Percentiles rank a stretch among this genome's conserved stretches.
phyloP scores from a whole-genome alignment of 257 asterid species.

The Echites panduratus region DNA sequence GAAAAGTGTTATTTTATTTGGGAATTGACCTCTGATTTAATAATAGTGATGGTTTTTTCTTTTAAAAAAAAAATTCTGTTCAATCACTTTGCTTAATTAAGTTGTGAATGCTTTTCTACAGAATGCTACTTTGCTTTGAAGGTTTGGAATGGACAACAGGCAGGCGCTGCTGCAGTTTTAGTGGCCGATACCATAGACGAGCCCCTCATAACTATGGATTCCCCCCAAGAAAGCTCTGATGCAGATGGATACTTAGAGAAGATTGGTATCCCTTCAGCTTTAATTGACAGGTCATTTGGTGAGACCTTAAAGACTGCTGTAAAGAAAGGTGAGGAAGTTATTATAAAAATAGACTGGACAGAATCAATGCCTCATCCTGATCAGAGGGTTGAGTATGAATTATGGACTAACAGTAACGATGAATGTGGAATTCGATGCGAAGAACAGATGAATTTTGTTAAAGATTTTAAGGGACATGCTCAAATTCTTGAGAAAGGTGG shows the following conservation, averaged over 20 bases:
- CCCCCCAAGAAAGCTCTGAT: constrained; percentile 70
- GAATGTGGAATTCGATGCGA: constrained; percentile 87
- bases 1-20: not conserved
- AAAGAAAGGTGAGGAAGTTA: constrained; percentile 42
- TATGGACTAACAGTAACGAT: constrained; percentile 89
- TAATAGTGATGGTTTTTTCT: not conserved
- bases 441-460: constrained; percentile 73
- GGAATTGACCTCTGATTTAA: not conserved
- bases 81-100: not conserved
- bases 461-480: constrained; percentile 74
- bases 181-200: constrained; percentile 85
- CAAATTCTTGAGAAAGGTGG: constrained; percentile 86
- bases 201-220: constrained; percentile 81
- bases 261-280: constrained; percentile 72
- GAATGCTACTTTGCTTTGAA: constrained; percentile 84
- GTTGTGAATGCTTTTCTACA: constrained; percentile 14
- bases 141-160: constrained; percentile 82
- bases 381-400: constrained; percentile 70
- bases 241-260: constrained; percentile 70
- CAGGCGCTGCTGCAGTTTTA: constrained; percentile 85
- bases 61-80: too few species aligned
- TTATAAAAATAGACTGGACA: constrained; percentile 72
- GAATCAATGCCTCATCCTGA: constrained; percentile 94
- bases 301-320: constrained; percentile 45
- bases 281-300: constrained; percentile 56